Conservation (phyloP, 106 monocot species). For the Dendrobium nobile region DNA sequence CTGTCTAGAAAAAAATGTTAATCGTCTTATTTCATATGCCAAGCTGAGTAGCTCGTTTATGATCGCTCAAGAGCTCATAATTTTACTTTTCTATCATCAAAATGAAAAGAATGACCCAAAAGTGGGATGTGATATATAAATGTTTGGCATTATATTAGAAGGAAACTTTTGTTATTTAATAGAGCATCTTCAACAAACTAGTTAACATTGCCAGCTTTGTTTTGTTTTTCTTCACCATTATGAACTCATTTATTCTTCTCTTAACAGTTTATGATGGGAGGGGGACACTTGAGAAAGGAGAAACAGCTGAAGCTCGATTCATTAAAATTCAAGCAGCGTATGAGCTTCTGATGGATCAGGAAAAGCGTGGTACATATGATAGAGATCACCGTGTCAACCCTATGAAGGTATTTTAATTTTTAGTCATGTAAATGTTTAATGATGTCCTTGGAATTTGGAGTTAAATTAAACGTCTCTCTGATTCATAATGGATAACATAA, state of each 20-base stretch:
- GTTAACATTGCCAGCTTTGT: too few relatives aligned
- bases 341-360: constrained; percentile 79
- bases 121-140: too few relatives aligned
- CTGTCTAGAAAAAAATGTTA: too few relatives aligned
- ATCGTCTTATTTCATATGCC: too few relatives aligned
- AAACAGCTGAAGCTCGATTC: constrained; percentile 90
- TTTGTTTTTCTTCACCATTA: too few relatives aligned
- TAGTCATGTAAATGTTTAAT: not conserved
- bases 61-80: too few relatives aligned
- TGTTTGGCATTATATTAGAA: too few relatives aligned
- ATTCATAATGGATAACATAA: constrained; percentile 1
- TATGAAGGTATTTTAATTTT: constrained; percentile 55
- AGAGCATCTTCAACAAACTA: too few relatives aligned
- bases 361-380: constrained; percentile 65
- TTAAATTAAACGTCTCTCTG: not conserved
- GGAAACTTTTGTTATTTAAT: too few relatives aligned
- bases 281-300: constrained; percentile 86
- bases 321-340: constrained; percentile 99
- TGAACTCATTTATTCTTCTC: not conserved
- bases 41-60: too few relatives aligned
- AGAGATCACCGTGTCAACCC: constrained; percentile 79
- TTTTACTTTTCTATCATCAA: too few relatives aligned
- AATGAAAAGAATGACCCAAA: too few relatives aligned
- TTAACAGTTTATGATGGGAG: constrained; percentile 81
- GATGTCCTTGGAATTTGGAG: not conserved